These are phyloP conservation scores for Austroboletus eburneus DNA, from an alignment of 768 basidiomycete species.

Conservation along the genomic window DNA sequence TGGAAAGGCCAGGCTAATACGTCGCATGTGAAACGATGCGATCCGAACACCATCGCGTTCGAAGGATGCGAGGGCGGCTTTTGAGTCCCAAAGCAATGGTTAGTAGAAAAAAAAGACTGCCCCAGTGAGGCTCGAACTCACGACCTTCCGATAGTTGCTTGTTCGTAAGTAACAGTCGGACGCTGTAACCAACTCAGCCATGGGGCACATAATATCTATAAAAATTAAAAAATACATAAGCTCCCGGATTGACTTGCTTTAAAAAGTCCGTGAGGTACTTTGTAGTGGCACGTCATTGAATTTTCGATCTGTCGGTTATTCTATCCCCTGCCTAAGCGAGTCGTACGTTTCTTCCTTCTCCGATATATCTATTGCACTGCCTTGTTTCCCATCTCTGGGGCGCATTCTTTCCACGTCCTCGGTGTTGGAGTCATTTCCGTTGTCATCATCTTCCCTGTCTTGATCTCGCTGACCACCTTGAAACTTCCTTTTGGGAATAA, in stretches of 20 bases:
- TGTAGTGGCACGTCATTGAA: too few species aligned
- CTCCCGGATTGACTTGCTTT: too few species aligned
- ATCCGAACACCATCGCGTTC: too few species aligned
- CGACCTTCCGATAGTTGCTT: slow-evolving; percentile 45
- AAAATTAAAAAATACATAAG: too few species aligned
- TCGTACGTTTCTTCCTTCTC: neutral
- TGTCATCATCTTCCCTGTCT: neutral
- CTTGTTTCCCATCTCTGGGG: neutral
- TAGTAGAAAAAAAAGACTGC: slow-evolving; percentile 24
- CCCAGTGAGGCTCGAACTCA: slow-evolving; percentile 53
- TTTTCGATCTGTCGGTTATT: neutral
- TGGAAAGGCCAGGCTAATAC: too few species aligned
- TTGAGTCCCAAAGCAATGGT: neutral
- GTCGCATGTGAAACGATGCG: too few species aligned
- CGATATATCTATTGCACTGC: neutral
- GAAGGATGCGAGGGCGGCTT: too few species aligned
- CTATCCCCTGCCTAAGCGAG: neutral
- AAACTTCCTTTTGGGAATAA: slow-evolving; percentile 92
- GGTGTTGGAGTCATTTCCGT: neutral
- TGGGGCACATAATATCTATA: slow-evolving; percentile 32
- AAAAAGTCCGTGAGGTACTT: neutral
- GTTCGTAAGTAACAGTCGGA: slow-evolving; percentile 47
- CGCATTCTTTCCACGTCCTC: neutral
- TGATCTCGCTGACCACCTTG: slow-evolving; percentile 30
- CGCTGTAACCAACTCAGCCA: slow-evolving; percentile 51